These are phyloP conservation scores for Botryobasidium botryosum DNA, from an alignment of 768 basidiomycete genomes.

Conservation along the genomic window DNA sequence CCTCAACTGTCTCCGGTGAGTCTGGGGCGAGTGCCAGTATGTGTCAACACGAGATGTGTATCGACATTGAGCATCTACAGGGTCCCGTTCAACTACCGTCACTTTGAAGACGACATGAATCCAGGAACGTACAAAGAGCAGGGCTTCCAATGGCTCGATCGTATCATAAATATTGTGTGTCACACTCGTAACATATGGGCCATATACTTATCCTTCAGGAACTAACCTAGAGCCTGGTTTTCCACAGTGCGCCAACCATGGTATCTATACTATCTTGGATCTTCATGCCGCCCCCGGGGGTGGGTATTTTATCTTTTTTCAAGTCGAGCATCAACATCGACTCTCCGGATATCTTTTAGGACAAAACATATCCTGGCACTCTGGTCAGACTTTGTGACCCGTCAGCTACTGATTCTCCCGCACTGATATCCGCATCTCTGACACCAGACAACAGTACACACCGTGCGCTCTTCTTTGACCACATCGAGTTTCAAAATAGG, in stretches of 20 bases:
- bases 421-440: too few relatives aligned
- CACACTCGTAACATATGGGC: background rate
- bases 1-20: conserved; percentile 53
- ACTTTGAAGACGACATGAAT: conserved; percentile 47
- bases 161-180: conserved; percentile 41
- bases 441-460: conserved; percentile 4
- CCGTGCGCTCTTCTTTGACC: conserved; percentile 44
- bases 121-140: conserved; percentile 33
- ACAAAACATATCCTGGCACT: conserved; percentile 52
- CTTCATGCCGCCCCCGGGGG: conserved; percentile 41
- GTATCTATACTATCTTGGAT: conserved; percentile 63
- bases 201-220: background rate
- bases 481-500: conserved; percentile 76
- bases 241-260: conserved; percentile 42
- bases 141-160: conserved; percentile 69
- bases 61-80: conserved; percentile 1
- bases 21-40: background rate
- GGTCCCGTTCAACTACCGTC: conserved; percentile 51
- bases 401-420: too few relatives aligned
- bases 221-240: background rate
- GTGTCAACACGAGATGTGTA: background rate
- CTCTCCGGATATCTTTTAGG: conserved; percentile 8
- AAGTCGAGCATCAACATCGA: too few relatives aligned
- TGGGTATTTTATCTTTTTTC: conserved; percentile 6
- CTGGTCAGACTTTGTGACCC: conserved; percentile 20